A percentile compares a stretch with the other conserved stretches of the same genome.
Evolutionary conservation across 1,139 yeast genomes (phyloP).

Genomic region (Debaryomyces sp.): DNA sequence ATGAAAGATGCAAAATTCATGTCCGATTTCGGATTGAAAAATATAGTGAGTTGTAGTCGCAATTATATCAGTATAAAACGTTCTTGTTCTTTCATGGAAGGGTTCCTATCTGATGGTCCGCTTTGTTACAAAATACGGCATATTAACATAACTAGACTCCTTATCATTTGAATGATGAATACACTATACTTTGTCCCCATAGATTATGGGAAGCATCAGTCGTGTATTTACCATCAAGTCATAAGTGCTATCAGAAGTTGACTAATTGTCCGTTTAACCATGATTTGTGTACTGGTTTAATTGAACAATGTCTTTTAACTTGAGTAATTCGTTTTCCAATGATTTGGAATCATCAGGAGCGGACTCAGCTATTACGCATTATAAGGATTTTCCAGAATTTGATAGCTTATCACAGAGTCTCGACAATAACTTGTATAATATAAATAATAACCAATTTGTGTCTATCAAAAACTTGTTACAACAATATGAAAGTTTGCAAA

Average conservation of each 20-base stretch:
- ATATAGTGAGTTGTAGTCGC: not conserved
- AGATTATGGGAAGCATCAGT: not conserved
- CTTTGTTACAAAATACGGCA: too few relatives aligned
- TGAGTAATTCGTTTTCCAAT: conserved; percentile 20
- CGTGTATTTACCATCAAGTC: not conserved
- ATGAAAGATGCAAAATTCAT: not conserved
- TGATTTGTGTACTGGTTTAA: not conserved
- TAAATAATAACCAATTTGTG: conserved; percentile 32
- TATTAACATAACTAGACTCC: too few relatives aligned
- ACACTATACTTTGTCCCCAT: not conserved
- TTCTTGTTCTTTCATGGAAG: not conserved
- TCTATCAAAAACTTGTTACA: conserved; percentile 25
- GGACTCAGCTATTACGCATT: conserved; percentile 13
- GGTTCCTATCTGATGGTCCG: not conserved
- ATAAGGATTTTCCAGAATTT: conserved; percentile 48
- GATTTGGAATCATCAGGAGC: conserved; percentile 33
- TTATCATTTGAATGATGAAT: not conserved
- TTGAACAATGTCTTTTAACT: conserved; percentile 37
- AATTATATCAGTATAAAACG: not conserved
- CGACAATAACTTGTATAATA: conserved; percentile 34
- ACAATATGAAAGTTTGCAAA: conserved; percentile 21
- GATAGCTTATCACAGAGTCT: conserved; percentile 35
- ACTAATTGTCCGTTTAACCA: not conserved
- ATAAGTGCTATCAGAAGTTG: not conserved
- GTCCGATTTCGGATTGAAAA: not conserved